These are phyloP conservation scores for Panellus pusillus DNA, from an alignment of 768 basidiomycete genomes.

Conservation along the genomic window DNA sequence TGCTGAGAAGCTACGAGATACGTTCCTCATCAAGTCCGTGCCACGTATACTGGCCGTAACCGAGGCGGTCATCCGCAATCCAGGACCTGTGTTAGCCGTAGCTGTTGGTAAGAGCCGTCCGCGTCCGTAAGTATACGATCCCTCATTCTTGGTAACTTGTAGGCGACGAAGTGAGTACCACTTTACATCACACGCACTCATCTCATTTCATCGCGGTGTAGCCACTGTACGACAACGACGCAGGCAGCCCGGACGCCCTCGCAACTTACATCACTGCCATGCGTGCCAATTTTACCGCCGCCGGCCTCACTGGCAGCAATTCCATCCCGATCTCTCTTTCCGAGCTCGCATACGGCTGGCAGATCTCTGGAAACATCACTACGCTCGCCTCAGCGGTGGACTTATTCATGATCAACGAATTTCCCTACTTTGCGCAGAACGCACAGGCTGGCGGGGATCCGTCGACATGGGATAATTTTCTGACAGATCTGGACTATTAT, in stretches of 20 bases:
- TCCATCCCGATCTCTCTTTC: constrained; percentile 20
- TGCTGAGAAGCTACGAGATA: constrained; percentile 9
- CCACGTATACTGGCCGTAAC: constrained; percentile 19
- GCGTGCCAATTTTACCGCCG: constrained; percentile 14
- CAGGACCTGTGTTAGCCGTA: constrained; percentile 17
- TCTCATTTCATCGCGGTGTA: constrained; percentile 4
- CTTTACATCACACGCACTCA: not conserved
- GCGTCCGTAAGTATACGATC: not conserved
- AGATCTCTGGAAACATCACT: constrained; percentile 18
- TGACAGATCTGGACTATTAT: constrained; percentile 17
- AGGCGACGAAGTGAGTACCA: constrained; percentile 17
- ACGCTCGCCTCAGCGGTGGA: constrained; percentile 10
- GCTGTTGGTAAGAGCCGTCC: constrained; percentile 14
- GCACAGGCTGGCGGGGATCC: constrained; percentile 14
- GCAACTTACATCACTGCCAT: constrained; percentile 15
- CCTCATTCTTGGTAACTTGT: not conserved
- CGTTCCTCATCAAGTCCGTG: constrained; percentile 18
- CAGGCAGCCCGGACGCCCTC: constrained; percentile 15
- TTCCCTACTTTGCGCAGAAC: constrained; percentile 19
- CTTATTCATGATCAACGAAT: constrained; percentile 21
- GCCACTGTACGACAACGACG: constrained; percentile 18
- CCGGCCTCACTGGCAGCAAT: constrained; percentile 16
- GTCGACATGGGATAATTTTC: constrained; percentile 13
- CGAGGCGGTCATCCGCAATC: constrained; percentile 20
- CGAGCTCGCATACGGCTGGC: constrained; percentile 19